Evolutionary conservation across 306 rosid genomes (phyloP).

Genomic region (Trichosanthes truncata): DNA sequence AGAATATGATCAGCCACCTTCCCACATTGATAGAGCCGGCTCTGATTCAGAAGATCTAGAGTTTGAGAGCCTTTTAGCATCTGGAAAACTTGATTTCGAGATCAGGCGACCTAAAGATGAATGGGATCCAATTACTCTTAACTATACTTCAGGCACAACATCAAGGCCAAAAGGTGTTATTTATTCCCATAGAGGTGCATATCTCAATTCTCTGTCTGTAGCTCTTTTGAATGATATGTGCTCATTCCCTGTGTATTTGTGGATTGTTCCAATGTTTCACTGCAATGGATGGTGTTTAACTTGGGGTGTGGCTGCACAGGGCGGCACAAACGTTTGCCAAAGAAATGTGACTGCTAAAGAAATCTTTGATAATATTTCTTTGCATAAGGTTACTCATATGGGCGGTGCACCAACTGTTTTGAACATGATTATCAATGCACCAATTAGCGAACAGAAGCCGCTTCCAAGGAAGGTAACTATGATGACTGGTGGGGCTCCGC

Average conservation of each 20-base stretch:
- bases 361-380: constrained; percentile 39
- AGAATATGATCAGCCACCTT: constrained; percentile 27
- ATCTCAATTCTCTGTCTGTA: constrained; percentile 66
- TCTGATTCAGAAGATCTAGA: constrained; percentile 25
- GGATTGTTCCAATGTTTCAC: constrained; percentile 94
- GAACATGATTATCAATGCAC: constrained; percentile 62
- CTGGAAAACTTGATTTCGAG: constrained; percentile 38
- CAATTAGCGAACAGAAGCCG: constrained; percentile 29
- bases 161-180: constrained; percentile 87
- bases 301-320: constrained; percentile 86
- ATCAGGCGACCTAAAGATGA: constrained; percentile 59
- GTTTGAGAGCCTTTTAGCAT: constrained; percentile 51
- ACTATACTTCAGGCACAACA: constrained; percentile 93
- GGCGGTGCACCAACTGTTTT: constrained; percentile 75
- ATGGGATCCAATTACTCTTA: constrained; percentile 63
- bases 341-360: constrained; percentile 48
- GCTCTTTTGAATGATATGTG: constrained; percentile 52
- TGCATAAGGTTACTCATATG: constrained; percentile 62
- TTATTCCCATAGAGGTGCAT: constrained; percentile 84
- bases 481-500: constrained; percentile 78
- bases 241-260: constrained; percentile 59
- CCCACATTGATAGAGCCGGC: background rate
- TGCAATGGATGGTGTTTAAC: constrained; percentile 95
- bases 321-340: constrained; percentile 79
- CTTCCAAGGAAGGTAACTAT: constrained; percentile 48